These are phyloP conservation scores for Testicularia cyperi DNA, from an alignment of 1,284 basidiomycete genomes.

Conservation along the genomic window DNA sequence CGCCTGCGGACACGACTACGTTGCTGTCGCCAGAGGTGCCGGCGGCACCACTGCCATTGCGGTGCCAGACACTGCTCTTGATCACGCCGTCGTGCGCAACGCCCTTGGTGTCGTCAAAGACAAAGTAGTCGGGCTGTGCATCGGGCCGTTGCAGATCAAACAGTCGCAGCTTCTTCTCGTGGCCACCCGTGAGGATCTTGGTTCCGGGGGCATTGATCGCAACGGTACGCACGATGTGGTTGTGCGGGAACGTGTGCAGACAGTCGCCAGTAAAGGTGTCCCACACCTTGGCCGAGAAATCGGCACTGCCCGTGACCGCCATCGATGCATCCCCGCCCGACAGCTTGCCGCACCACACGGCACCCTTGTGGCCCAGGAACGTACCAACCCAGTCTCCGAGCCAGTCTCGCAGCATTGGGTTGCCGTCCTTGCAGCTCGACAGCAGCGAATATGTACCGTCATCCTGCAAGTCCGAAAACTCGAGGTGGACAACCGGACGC, in stretches of 20 bases:
- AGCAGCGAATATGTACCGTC: constrained; percentile 62
- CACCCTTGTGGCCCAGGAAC: constrained; percentile 95
- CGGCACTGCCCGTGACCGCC: constrained; percentile 90
- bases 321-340: constrained; percentile 69
- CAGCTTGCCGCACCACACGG: constrained; percentile 95
- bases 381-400: constrained; percentile 97
- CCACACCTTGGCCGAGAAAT: constrained; percentile 99
- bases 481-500: constrained; percentile 86
- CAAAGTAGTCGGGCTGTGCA: constrained; percentile 78
- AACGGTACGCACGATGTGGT: constrained; percentile 95
- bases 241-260: constrained; percentile 90
- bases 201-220: constrained; percentile 73
- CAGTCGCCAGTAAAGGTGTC: constrained; percentile 85
- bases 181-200: constrained; percentile 84
- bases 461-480: constrained; percentile 76
- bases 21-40: constrained; percentile 65
- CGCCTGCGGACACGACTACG: constrained; percentile 78
- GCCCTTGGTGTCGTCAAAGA: constrained; percentile 62
- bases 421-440: constrained; percentile 59
- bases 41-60: no score
- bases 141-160: constrained; percentile 76
- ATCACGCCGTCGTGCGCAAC: constrained; percentile 78
- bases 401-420: constrained; percentile 59
- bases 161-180: constrained; percentile 95
- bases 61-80: constrained; percentile 87